Percentiles rank a stretch among this genome's conserved stretches.
These are phyloP conservation scores for Protomyces lactucae-debilis DNA, from an alignment of 1,139 yeast species.

Conservation along the genomic window DNA sequence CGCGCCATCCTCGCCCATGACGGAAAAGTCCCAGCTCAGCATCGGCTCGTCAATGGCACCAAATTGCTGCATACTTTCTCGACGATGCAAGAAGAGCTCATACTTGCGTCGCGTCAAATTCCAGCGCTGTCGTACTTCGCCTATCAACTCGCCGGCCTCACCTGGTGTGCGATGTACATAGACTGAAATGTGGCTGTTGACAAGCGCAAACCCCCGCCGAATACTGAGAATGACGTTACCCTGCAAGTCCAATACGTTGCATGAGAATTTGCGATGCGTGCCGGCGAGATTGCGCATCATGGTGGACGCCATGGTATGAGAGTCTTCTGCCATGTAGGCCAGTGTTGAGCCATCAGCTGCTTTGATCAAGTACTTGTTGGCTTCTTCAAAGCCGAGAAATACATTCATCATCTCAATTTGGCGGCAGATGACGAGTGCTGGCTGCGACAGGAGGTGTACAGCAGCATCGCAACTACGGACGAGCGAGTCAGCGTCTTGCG, in stretches of 20 bases:
- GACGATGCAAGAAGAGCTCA: slow-evolving; percentile 52
- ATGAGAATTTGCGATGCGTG: slow-evolving; percentile 45
- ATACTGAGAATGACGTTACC: slow-evolving; percentile 57
- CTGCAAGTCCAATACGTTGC: slow-evolving; percentile 67
- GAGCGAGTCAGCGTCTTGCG: not conserved
- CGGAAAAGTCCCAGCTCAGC: slow-evolving; percentile 79
- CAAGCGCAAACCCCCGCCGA: slow-evolving; percentile 72
- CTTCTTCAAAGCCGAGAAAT: slow-evolving; percentile 84
- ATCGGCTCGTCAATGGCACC: slow-evolving; percentile 86
- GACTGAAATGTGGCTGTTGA: slow-evolving; percentile 77
- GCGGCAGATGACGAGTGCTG: slow-evolving; percentile 80
- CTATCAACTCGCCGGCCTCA: slow-evolving; percentile 50
- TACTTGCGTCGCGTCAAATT: slow-evolving; percentile 87
- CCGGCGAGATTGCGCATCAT: slow-evolving; percentile 75
- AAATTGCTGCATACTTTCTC: slow-evolving; percentile 51
- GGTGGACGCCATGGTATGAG: slow-evolving; percentile 43
- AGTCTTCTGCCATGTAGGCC: slow-evolving; percentile 65
- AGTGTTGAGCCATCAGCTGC: slow-evolving; percentile 67
- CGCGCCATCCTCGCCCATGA: slow-evolving; percentile 52
- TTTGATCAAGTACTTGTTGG: slow-evolving; percentile 66
- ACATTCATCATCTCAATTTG: slow-evolving; percentile 83
- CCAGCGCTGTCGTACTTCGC: slow-evolving; percentile 90
- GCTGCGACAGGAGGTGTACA: slow-evolving; percentile 39
- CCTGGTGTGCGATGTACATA: slow-evolving; percentile 37
- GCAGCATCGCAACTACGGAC: not conserved